A percentile compares a stretch with the other conserved stretches of the same genome.
phyloP scores from a whole-genome alignment of 2,329 filamentous ascomycete species.

The Trichoderma arundinaceum region DNA sequence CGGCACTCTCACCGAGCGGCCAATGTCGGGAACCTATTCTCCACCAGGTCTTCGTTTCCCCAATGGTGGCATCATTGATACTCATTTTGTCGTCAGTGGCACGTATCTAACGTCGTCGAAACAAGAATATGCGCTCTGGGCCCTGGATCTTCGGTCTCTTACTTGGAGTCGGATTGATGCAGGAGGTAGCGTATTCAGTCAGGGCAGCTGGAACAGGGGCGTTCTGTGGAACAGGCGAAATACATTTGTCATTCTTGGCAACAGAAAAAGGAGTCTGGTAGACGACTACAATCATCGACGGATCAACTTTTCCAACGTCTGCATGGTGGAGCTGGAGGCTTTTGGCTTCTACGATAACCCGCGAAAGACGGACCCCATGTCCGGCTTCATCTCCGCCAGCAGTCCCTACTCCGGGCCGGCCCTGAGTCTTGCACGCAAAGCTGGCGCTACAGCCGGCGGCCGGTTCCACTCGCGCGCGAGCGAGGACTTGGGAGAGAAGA shows the following conservation, averaged over 20 bases:
- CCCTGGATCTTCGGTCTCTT: constrained; percentile 82
- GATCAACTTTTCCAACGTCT: constrained; percentile 96
- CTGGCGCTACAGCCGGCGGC: constrained; percentile 73
- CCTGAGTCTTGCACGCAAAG: constrained; percentile 63
- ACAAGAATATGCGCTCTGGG: constrained; percentile 97
- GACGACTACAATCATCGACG: constrained; percentile 98
- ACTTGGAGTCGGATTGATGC: constrained; percentile 97
- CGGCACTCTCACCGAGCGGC: constrained; percentile 81
- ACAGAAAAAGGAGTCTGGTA: constrained; percentile 89
- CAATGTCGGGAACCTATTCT: constrained; percentile 85
- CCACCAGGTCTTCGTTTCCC: constrained; percentile 94
- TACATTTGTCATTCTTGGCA: constrained; percentile 93
- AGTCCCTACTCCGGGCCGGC: constrained; percentile 65
- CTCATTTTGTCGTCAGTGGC: constrained; percentile 95
- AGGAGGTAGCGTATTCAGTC: constrained; percentile 89
- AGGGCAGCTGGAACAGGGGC: constrained; percentile 97
- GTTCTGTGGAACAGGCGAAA: constrained; percentile 93
- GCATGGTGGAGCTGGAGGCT: constrained; percentile 94
- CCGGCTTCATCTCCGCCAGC: constrained; percentile 84
- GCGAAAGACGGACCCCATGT: constrained; percentile 75
- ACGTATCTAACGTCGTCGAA: constrained; percentile 98
- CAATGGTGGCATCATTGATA: constrained; percentile 93
- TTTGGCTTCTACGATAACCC: constrained; percentile 98
- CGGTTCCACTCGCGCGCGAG: constrained; percentile 77
- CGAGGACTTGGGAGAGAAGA: constrained; percentile 83